Base-by-base conservation (phyloP, 768 basidiomycete genomes). In the Lactarius pseudohatsudake region DNA sequence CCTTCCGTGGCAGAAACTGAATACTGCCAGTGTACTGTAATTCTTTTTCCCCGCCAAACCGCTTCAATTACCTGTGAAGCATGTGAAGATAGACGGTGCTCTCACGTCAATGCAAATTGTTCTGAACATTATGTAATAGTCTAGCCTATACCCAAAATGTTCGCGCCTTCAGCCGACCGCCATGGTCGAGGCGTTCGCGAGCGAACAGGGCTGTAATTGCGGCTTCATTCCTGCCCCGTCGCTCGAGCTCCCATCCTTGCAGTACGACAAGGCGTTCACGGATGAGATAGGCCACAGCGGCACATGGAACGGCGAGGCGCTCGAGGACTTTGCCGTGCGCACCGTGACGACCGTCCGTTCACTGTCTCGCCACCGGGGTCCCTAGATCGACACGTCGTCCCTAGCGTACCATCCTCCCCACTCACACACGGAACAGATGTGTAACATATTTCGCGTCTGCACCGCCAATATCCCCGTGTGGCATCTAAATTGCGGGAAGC, bases 261-360 rank as follows among this genome's bases (percentile, higher is more conserved):
- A 80, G 0, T 86, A 89, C 57, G 93, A 97, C 43, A 82, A 81
- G 59, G 72, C 78, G 0, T 98, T 96, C 79, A 90, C 92, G 0
- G 80, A 86, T 50, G 82, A 83, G 30, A 79, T 92, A 57, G 85
- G 82, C 9, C 78, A 84, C 71, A 82, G 81, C 0, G 94, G 94
- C 0, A 81, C 82, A 69, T 97, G 94, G 91, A 82, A 87, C 26
- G 93, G 89, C 26, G 89, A 94, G 69, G 79, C 89, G 0, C 85
- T 98, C 40, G 96, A 98, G 74, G 96, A 96, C 3, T 98, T 98
- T 74, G 96, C 97, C 72, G 93, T 98, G 11, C 87, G 96, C 65
- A 32, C 30, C 6, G 30, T 32, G 30, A 32, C 30, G 30, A 32
- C 30, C 4, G 30, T 32, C 30, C 30, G 30, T 32, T 32, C 30